Base-by-base conservation (phyloP, 192 early-diverging fungal species). In the Lobosporangium transversale region DNA sequence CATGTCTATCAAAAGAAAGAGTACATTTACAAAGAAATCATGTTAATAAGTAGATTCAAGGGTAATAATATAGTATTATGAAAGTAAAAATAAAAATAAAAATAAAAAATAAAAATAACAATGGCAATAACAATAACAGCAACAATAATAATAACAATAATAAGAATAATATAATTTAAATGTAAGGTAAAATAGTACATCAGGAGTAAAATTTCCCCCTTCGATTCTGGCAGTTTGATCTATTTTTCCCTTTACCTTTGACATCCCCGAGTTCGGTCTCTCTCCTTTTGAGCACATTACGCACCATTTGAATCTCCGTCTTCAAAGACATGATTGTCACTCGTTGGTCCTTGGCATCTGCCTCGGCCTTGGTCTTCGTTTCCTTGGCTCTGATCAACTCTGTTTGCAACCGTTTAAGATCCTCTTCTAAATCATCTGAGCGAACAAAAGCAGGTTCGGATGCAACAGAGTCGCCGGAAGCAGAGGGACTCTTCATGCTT, bases 251-350 rank as follows among this genome's bases (percentile, higher is more conserved):
- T 21, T 55, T 75, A 75, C 71, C 71, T 67, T 76, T 76, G 20
- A 58, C 64, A 45, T 76, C 73, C 11, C 73, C 73, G 9, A 76
- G 64, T n/a, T 76, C 73, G 10, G 64, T 76, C 37, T 76, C 73
- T 26, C 64, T 49, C 29, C 73, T 58, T 53, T 76, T 76, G 33
- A 76, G 63, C 11, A 76, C 73, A 62, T 67, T 67, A 14, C 73
- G 63, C n/a, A 76, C 73, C 12, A 76, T 33, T 32, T 76, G 73
- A 7, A 76, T 26, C 24, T 76, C 73, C 17, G 73, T 76, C 48
- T 76, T 76, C 20, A 76, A 56, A 5, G 63, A 62, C 73, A 76
- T 76, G 35, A 76, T 57, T 3, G 73, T 67, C 11, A 67, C 53
- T 3, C 73, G 57, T 48, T 76, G 73, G 10, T 55, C 44, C 30